A percentile compares a stretch with the other conserved stretches of the same genome.
Conservation (phyloP, 2,329 filamentous ascomycete genomes). For the Cordyceps javanica region DNA sequence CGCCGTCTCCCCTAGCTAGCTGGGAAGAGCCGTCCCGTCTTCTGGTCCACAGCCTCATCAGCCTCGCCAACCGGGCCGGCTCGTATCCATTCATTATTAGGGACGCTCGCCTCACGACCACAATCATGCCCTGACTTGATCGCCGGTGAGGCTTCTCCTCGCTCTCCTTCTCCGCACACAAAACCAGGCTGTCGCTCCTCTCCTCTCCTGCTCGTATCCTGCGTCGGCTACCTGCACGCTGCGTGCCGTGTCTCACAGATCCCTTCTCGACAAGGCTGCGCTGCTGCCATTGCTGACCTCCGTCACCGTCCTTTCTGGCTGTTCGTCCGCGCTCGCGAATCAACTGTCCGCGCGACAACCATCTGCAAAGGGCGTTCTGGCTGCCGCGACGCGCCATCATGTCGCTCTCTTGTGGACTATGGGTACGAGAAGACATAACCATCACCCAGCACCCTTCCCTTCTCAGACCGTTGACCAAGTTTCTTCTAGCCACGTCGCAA, state of each 20-base stretch:
- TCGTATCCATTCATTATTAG: neutral
- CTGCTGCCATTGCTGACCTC: neutral
- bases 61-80: neutral
- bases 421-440: neutral
- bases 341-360: neutral
- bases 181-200: neutral
- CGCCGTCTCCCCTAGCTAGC: too few relatives aligned
- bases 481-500: neutral
- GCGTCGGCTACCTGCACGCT: neutral
- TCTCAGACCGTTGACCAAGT: neutral
- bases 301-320: neutral
- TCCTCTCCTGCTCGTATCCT: neutral
- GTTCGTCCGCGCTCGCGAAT: neutral
- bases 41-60: conserved; percentile 11
- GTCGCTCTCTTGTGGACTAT: conserved; percentile 9
- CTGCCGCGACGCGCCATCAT: neutral
- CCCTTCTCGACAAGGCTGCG: neutral
- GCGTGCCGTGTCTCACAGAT: neutral
- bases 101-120: neutral
- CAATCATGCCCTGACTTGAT: neutral
- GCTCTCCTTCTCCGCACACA: neutral
- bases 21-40: conserved; percentile 11
- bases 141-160: neutral
- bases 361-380: neutral
- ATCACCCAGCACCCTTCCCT: neutral